Evolutionary conservation across 73 alveolate species (phyloP).

Genomic region (Paramecium caudatum): DNA sequence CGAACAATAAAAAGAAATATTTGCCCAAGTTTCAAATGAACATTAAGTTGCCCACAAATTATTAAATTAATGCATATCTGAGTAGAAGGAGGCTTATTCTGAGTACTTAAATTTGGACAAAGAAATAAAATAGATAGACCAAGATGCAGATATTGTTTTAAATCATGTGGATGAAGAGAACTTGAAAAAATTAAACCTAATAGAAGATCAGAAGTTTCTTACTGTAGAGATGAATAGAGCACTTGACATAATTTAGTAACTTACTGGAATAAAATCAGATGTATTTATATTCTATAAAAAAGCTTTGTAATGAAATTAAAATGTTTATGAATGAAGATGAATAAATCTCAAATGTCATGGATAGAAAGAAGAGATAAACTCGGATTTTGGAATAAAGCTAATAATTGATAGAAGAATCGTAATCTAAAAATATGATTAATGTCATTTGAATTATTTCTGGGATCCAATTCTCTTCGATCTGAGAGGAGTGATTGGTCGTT

Average conservation of each 20-base stretch:
- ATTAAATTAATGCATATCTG: neutral
- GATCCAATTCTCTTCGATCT: slow-evolving; percentile 32
- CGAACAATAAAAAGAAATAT: neutral
- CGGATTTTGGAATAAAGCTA: neutral
- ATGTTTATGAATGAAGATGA: slow-evolving; percentile 37
- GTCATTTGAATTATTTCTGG: slow-evolving; percentile 55
- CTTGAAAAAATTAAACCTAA: neutral
- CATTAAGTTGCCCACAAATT: neutral
- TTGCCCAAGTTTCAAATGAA: neutral
- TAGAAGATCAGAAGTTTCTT: slow-evolving; percentile 15
- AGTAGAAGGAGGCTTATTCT: neutral
- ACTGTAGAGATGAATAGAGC: slow-evolving; percentile 29
- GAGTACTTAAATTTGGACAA: neutral
- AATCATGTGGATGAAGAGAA: slow-evolving; percentile 27
- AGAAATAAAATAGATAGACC: neutral
- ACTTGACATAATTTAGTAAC: neutral
- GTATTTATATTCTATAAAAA: neutral
- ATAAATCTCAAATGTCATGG: neutral
- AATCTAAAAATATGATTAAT: neutral
- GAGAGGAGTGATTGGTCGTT: slow-evolving; percentile 8
- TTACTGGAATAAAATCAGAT: neutral
- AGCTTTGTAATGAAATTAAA: slow-evolving; percentile 39
- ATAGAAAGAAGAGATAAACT: slow-evolving; percentile 8
- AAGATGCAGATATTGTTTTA: neutral
- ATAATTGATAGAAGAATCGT: neutral